Evolutionary conservation across 345 rosid species (phyloP).

Genomic region (Rhodamnia rubescens): DNA sequence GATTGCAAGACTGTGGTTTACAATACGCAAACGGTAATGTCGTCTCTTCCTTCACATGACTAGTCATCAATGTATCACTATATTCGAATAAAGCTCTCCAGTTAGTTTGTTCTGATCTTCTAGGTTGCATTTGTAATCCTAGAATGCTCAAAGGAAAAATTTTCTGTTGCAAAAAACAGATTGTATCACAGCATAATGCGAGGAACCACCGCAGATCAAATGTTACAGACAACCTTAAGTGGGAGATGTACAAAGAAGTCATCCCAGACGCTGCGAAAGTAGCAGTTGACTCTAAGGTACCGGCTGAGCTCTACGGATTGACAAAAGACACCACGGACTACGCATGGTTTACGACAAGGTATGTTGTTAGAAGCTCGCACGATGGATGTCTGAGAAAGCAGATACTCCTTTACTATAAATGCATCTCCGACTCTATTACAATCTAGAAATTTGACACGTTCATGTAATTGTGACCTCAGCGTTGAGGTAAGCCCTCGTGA

Average conservation of each 20-base stretch:
- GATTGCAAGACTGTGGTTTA: slow-evolving; percentile 27
- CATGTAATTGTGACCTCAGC: slow-evolving; percentile 16
- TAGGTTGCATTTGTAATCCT: background rate
- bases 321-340: slow-evolving; percentile 67
- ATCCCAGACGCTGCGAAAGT: slow-evolving; percentile 23
- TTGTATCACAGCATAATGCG: slow-evolving; percentile 56
- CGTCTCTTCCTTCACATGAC: background rate
- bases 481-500: slow-evolving; percentile 27
- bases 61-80: background rate
- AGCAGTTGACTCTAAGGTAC: slow-evolving; percentile 5
- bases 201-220: slow-evolving; percentile 43
- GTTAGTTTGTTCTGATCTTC: background rate
- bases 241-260: slow-evolving; percentile 41
- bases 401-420: background rate
- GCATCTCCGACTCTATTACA: background rate
- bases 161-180: slow-evolving; percentile 20
- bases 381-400: background rate
- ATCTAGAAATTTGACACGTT: background rate
- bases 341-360: slow-evolving; percentile 65
- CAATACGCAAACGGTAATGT: slow-evolving; percentile 16
- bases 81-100: background rate
- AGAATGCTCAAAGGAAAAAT: background rate
- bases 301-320: slow-evolving; percentile 48
- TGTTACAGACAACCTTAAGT: slow-evolving; percentile 42
- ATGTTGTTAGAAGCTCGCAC: slow-evolving; percentile 1